Base-by-base conservation (phyloP, 495 filamentous ascomycete genomes). In the Saxispiralis lemnorum region DNA sequence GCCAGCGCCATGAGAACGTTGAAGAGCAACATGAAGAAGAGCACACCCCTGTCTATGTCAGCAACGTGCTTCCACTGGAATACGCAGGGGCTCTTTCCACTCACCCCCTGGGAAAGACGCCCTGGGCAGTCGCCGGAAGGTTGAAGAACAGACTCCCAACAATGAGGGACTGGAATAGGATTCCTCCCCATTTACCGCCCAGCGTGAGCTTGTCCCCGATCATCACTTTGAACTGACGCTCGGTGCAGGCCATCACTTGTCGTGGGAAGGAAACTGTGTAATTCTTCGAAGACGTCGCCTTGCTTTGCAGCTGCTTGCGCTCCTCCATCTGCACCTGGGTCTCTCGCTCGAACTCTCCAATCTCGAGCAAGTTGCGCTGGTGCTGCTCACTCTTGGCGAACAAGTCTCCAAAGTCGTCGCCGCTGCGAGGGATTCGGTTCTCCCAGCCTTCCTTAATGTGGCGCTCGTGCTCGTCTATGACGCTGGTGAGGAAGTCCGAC, bases 11-110 rank as follows among this genome's bases (percentile, higher is more conserved):
- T 68, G 30, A 92, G 68, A 20, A 81, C 72, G 51, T 87, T 87
- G 66, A 88, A 88, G 11, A 94, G 61, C 10, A 92, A 59, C 36
- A 78, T 70, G 56, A 83, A 84, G 61, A 89, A 92, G 54, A 78
- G 60, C 1, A 72, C 68, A 55, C 70, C 67, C 34, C 71, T 69
- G 45, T 63, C 9, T 4, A 28, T 9, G 24, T 28, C 9, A 28
- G 24, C 24, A 28, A 28, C 9, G 24, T 9, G 24, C 9, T 28
- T 28, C 42, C 42, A 24, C n/a, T 28, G 18, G 16, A 24, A 33
- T 36, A 37, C n/a, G n/a, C 24, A 28, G 24, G 24, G 5, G 5
- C 4, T 9, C 5, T 28, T 4, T 28, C 24, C 24, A 28, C 24
- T 9, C 9, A 28, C 24, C 24, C 24, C 24, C 24, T 28, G 4